Evolutionary conservation across 352 stramenopile genomes (phyloP).

Genomic region (Globisporangium alternatum): DNA sequence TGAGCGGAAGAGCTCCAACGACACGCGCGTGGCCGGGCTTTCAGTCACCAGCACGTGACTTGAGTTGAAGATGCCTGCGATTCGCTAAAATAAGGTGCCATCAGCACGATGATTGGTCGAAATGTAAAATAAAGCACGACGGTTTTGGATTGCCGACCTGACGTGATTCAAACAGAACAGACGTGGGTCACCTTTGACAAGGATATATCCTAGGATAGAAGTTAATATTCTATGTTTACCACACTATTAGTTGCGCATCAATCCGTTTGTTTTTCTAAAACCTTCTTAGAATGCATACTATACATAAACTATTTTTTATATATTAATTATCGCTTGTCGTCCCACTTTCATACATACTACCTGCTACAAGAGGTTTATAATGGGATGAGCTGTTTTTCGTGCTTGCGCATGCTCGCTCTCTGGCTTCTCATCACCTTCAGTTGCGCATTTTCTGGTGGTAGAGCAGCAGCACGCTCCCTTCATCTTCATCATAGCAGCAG

Average conservation of each 20-base stretch:
- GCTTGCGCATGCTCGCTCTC: conserved; percentile 8
- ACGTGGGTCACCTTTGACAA: background rate
- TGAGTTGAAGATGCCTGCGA: conserved; percentile 18
- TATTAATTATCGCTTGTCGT: no score
- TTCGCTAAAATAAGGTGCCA: conserved; percentile 17
- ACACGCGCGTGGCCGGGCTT: background rate
- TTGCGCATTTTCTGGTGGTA: conserved; percentile 16
- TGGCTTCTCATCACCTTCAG: conserved; percentile 5
- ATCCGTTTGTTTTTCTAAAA: background rate
- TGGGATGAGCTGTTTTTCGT: background rate
- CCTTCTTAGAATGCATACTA: background rate
- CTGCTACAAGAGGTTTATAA: background rate
- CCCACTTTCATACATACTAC: background rate
- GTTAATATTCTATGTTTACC: background rate
- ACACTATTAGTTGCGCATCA: conserved; percentile 3
- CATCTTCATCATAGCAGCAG: conserved; percentile 1
- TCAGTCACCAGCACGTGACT: conserved; percentile 12
- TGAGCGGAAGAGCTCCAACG: background rate
- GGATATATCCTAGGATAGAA: background rate
- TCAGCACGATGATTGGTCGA: conserved; percentile 10
- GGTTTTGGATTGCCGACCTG: conserved; percentile 6
- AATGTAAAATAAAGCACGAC: background rate
- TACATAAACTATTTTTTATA: background rate
- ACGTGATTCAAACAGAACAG: background rate
- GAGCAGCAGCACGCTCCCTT: background rate